phyloP scores from a whole-genome alignment of 768 basidiomycete species.

The Boletus fagicola region DNA sequence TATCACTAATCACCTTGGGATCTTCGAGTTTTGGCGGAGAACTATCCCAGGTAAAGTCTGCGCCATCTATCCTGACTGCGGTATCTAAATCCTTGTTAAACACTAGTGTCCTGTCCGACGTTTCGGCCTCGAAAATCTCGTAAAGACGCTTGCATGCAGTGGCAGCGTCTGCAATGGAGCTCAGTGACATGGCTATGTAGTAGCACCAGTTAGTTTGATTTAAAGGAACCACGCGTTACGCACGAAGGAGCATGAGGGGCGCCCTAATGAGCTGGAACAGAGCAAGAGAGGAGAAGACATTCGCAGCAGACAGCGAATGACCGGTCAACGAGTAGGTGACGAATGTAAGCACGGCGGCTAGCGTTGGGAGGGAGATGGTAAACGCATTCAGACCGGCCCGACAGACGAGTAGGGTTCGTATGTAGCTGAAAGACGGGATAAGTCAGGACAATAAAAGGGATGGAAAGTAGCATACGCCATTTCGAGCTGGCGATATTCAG shows the following conservation, averaged over 20 bases:
- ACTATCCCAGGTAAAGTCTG: conserved; percentile 85
- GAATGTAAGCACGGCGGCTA: conserved; percentile 77
- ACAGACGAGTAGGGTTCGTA: conserved; percentile 64
- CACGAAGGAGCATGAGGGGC: conserved; percentile 72
- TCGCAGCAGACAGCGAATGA: conserved; percentile 63
- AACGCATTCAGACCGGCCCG: conserved; percentile 68
- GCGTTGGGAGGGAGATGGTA: conserved; percentile 66
- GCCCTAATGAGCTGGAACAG: conserved; percentile 81
- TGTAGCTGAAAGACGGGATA: conserved; percentile 41
- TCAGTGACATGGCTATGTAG: conserved; percentile 60
- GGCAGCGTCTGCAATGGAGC: conserved; percentile 78
- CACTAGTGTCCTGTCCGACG: conserved; percentile 54
- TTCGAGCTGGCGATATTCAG: conserved; percentile 68
- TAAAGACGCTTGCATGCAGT: conserved; percentile 78
- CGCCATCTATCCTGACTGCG: conserved; percentile 67
- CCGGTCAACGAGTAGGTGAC: conserved; percentile 75
- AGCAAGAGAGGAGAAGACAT: conserved; percentile 81
- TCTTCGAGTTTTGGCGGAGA: conserved; percentile 52
- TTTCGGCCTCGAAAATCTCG: conserved; percentile 83
- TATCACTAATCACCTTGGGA: conserved; percentile 13
- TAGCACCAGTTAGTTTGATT: conserved; percentile 8
- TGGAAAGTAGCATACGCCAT: conserved; percentile 44
- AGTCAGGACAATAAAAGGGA: conserved; percentile 6
- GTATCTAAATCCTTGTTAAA: conserved; percentile 54
- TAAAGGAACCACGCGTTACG: conserved; percentile 10